A percentile compares a stretch with the other conserved stretches of the same genome.
phyloP scores from a whole-genome alignment of 352 stramenopile species.

The Pythium insidiosum region DNA sequence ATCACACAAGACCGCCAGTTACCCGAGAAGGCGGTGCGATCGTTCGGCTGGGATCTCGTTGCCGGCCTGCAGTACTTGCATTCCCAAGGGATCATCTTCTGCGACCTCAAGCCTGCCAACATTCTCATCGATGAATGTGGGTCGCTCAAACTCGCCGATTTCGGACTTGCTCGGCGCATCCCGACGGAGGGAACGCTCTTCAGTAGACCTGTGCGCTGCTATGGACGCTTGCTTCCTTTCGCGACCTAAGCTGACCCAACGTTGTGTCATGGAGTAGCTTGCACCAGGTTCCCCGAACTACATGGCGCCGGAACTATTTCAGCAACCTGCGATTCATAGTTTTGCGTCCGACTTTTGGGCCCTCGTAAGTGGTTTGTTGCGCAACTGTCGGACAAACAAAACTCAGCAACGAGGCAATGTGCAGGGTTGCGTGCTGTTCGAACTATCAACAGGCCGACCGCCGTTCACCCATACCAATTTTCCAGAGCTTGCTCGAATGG shows the following conservation, averaged over 20 bases:
- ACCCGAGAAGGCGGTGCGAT: conserved; percentile 69
- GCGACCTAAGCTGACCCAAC: not conserved
- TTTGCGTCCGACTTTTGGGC: conserved; percentile 89
- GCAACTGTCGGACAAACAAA: too few species aligned
- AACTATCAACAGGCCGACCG: conserved; percentile 54
- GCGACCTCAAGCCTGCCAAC: conserved; percentile 88
- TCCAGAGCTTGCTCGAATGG: conserved; percentile 56
- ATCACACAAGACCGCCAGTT: conserved; percentile 84
- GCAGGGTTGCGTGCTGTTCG: conserved; percentile 75
- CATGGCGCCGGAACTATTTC: conserved; percentile 90
- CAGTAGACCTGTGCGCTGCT: conserved; percentile 22
- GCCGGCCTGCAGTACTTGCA: conserved; percentile 87
- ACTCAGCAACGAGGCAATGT: too few species aligned
- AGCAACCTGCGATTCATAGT: conserved; percentile 71
- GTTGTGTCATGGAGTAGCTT: conserved; percentile 18
- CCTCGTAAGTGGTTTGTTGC: conserved; percentile 32
- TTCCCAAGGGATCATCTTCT: conserved; percentile 82
- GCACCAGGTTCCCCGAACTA: conserved; percentile 80
- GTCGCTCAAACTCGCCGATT: conserved; percentile 88
- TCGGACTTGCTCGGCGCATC: conserved; percentile 82
- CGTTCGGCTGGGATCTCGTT: conserved; percentile 68
- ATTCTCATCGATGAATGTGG: conserved; percentile 91
- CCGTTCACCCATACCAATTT: conserved; percentile 74
- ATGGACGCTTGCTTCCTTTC: not conserved
- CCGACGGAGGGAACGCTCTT: conserved; percentile 34